phyloP scores from a whole-genome alignment of 2,329 filamentous ascomycete genomes.

The Chalaropsis ovoidea region DNA sequence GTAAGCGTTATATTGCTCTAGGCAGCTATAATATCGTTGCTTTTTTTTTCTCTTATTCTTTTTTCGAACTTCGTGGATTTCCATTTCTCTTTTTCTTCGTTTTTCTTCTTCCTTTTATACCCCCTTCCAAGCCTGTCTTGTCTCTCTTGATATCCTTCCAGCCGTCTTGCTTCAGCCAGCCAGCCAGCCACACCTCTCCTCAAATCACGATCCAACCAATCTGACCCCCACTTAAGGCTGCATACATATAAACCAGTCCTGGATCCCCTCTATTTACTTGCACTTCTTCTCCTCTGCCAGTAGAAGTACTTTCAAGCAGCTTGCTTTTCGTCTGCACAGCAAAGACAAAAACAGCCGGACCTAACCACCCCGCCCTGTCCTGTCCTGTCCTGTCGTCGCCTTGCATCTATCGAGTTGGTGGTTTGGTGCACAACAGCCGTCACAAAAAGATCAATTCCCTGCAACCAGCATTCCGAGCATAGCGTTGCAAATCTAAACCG shows the following conservation, averaged over 20 bases:
- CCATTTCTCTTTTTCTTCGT: neutral
- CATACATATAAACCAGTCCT: constrained; percentile 12
- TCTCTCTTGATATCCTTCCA: neutral
- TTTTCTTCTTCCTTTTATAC: neutral
- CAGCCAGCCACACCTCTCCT: neutral
- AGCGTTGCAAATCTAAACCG: neutral
- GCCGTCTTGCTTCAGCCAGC: neutral
- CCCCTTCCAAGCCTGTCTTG: neutral
- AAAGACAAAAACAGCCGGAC: neutral
- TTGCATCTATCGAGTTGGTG: neutral
- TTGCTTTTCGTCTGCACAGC: neutral
- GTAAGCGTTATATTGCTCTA: neutral
- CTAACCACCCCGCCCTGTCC: neutral
- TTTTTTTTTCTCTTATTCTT: constrained; percentile 1
- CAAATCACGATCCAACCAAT: neutral
- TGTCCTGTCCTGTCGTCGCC: neutral
- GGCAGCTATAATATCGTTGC: neutral
- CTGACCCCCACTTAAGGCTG: constrained; percentile 3
- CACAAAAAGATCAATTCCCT: neutral
- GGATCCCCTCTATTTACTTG: neutral
- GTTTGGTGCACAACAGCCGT: neutral
- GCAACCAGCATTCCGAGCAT: neutral
- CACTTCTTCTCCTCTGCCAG: neutral
- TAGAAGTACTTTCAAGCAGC: neutral
- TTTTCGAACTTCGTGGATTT: neutral